Conservation (phyloP, 208 protist species). For the Trypanosoma conorhini region DNA sequence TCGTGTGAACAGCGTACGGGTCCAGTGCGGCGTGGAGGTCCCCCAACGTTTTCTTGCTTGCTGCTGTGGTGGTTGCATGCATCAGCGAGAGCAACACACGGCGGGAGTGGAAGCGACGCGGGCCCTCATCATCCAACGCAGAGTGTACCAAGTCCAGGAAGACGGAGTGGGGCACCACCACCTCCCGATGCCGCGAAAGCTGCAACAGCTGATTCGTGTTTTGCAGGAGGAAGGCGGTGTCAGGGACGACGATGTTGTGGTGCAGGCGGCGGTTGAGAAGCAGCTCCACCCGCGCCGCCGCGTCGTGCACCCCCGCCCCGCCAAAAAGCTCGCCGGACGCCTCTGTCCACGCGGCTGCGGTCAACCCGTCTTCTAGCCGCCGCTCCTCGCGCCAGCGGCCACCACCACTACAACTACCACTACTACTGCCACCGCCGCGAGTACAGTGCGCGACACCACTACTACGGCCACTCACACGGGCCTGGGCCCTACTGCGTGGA, state of each 20-base stretch:
- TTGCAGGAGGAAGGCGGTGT: slow-evolving; percentile 50
- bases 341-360: slow-evolving; percentile 18
- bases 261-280: slow-evolving; percentile 50
- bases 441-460: not conserved
- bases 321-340: slow-evolving; percentile 24
- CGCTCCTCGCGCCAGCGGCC: not conserved
- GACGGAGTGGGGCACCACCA: slow-evolving; percentile 75
- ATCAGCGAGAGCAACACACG: slow-evolving; percentile 64
- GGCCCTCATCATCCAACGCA: slow-evolving; percentile 34
- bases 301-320: slow-evolving; percentile 1
- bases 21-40: slow-evolving; percentile 4
- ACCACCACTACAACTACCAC: slow-evolving; percentile 4
- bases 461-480: not conserved
- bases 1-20: slow-evolving; percentile 18
- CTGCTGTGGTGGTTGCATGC: slow-evolving; percentile 35
- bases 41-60: slow-evolving; percentile 8
- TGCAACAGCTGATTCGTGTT: slow-evolving; percentile 65
- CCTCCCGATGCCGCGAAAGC: slow-evolving; percentile 66
- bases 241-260: slow-evolving; percentile 74
- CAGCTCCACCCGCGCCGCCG: slow-evolving; percentile 34
- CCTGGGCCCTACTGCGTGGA: slow-evolving; percentile 21
- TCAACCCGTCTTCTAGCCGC: not conserved
- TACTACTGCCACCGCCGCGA: not conserved
- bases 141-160: slow-evolving; percentile 55
- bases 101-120: slow-evolving; percentile 64